phyloP scores from a whole-genome alignment of 2,329 filamentous ascomycete species.

The Trichoderma guizhouense region DNA sequence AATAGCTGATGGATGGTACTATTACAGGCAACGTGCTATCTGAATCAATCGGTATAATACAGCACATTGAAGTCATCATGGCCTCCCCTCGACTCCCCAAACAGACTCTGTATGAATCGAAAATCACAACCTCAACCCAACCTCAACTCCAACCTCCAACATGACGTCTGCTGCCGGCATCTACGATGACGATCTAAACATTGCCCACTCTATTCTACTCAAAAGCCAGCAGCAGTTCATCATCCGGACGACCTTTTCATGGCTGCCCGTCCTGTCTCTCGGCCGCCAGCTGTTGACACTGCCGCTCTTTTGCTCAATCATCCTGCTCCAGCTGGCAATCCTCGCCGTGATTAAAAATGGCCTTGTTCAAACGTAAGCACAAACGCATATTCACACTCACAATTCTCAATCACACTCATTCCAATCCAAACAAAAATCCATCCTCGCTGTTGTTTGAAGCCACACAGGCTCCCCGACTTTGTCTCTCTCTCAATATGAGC shows the following conservation, averaged over 20 bases:
- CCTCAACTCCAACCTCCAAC: neutral
- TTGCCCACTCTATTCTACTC: neutral
- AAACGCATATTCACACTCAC: neutral
- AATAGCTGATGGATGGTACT: no score
- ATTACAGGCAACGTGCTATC: no score
- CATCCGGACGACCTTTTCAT: neutral
- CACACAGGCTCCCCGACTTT: neutral
- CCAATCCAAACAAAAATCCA: neutral
- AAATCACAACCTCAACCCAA: neutral
- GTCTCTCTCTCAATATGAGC: neutral
- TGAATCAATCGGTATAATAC: neutral
- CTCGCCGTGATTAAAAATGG: neutral
- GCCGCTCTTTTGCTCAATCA: neutral
- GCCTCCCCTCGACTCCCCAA: no score
- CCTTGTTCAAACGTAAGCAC: neutral
- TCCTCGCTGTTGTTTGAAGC: neutral
- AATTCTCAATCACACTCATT: no score
- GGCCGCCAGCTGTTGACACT: constrained; percentile 14
- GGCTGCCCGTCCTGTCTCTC: neutral
- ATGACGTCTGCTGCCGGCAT: neutral
- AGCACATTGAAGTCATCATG: no score
- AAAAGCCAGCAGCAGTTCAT: neutral
- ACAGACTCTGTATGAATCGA: no score
- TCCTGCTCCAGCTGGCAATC: neutral
- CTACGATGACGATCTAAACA: neutral